phyloP scores from a whole-genome alignment of 1,139 yeast species.

The Debaryomyces fabryi region DNA sequence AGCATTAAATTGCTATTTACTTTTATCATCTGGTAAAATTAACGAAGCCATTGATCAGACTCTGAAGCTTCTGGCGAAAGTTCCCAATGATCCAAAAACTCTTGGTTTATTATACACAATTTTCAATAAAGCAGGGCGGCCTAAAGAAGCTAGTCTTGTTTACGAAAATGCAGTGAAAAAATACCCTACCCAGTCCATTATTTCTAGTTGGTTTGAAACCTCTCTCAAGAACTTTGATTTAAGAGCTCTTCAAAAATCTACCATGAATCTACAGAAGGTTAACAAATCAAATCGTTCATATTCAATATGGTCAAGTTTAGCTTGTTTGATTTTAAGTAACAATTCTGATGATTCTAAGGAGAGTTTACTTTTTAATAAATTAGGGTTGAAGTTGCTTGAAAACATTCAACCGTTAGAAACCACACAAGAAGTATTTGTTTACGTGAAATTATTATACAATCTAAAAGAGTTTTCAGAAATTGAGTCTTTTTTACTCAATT shows the following conservation, averaged over 20 bases:
- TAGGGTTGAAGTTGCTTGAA: conserved; percentile 60
- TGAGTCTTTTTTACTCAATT: conserved; percentile 29
- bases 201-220: conserved; percentile 51
- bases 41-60: conserved; percentile 48
- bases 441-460: conserved; percentile 46
- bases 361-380: conserved; percentile 50
- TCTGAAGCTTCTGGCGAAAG: conserved; percentile 40
- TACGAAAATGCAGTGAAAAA: conserved; percentile 61
- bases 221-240: conserved; percentile 41
- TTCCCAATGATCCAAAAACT: conserved; percentile 59
- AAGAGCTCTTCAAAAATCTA: conserved; percentile 48
- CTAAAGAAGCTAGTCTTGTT: conserved; percentile 41
- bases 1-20: conserved; percentile 51
- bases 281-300: conserved; percentile 32
- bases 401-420: conserved; percentile 41
- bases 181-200: conserved; percentile 49
- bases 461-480: conserved; percentile 34
- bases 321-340: conserved; percentile 37
- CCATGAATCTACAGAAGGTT: conserved; percentile 43
- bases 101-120: conserved; percentile 49
- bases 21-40: conserved; percentile 44
- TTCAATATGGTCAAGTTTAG: conserved; percentile 52
- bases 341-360: conserved; percentile 34
- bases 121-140: conserved; percentile 36
- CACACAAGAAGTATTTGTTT: conserved; percentile 64